phyloP scores from a whole-genome alignment of 441 rosid species.

The Jatropha multifida region DNA sequence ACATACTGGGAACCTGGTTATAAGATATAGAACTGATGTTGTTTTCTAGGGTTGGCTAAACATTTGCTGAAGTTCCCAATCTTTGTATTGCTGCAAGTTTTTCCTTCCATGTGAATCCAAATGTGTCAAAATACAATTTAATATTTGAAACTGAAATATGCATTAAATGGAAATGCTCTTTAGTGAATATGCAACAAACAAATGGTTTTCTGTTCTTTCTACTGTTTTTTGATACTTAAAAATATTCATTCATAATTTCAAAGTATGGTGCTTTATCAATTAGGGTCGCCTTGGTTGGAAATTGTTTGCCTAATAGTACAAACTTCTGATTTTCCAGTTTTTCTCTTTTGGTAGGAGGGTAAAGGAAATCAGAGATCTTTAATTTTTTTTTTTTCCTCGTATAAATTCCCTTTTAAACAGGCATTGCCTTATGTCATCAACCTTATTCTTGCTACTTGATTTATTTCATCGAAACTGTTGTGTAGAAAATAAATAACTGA shows the following conservation, averaged over 20 bases:
- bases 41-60: background rate
- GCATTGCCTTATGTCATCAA: background rate
- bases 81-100: background rate
- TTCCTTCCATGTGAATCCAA: background rate
- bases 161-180: background rate
- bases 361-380: background rate
- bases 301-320: background rate
- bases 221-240: background rate
- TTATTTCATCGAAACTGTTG: background rate
- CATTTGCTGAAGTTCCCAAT: background rate
- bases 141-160: background rate
- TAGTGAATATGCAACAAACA: background rate
- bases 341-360: background rate
- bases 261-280: background rate
- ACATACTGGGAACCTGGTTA: conserved; percentile 3
- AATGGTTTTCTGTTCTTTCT: background rate
- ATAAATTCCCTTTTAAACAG: background rate
- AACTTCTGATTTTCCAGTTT: background rate
- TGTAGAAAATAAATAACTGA: background rate
- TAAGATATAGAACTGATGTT: background rate
- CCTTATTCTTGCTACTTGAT: background rate
- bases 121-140: background rate
- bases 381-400: background rate
- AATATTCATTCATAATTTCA: background rate
- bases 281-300: background rate